A percentile compares a stretch with the other conserved stretches of the same genome.
phyloP scores from a whole-genome alignment of 768 basidiomycete genomes.

The Lactarius pseudohatsudake region DNA sequence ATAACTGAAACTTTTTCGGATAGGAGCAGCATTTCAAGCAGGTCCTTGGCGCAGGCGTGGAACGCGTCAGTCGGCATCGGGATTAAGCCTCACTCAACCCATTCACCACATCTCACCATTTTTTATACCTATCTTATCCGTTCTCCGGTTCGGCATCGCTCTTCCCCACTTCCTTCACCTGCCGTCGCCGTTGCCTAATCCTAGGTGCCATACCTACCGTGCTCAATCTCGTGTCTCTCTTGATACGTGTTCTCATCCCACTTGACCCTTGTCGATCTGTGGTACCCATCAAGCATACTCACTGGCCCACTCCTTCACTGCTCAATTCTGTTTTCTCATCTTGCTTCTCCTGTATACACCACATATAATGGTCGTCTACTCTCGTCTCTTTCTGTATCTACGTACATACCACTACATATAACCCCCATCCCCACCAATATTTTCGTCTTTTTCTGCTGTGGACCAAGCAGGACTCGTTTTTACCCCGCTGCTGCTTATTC shows the following conservation, averaged over 20 bases:
- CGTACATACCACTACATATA: conserved; percentile 9
- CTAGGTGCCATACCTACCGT: neutral
- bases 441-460: neutral
- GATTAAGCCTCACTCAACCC: conserved; percentile 13
- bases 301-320: neutral
- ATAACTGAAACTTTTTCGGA: neutral
- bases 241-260: neutral
- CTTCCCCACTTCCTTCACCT: neutral
- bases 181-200: conserved; percentile 5
- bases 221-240: neutral
- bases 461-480: conserved; percentile 9
- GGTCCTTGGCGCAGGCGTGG: conserved; percentile 29
- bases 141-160: neutral
- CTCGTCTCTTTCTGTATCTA: neutral
- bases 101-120: neutral
- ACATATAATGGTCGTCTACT: neutral
- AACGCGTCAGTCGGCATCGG: conserved; percentile 29
- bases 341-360: neutral
- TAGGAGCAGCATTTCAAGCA: conserved; percentile 26
- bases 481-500: neutral
- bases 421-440: neutral
- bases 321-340: conserved; percentile 6
- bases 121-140: conserved; percentile 22
- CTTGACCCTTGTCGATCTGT: neutral
- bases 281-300: neutral